A percentile compares a stretch with the other conserved stretches of the same genome.
Conservation (phyloP, 371 early-diverging fungal genomes). For the Mucor mucedo region DNA sequence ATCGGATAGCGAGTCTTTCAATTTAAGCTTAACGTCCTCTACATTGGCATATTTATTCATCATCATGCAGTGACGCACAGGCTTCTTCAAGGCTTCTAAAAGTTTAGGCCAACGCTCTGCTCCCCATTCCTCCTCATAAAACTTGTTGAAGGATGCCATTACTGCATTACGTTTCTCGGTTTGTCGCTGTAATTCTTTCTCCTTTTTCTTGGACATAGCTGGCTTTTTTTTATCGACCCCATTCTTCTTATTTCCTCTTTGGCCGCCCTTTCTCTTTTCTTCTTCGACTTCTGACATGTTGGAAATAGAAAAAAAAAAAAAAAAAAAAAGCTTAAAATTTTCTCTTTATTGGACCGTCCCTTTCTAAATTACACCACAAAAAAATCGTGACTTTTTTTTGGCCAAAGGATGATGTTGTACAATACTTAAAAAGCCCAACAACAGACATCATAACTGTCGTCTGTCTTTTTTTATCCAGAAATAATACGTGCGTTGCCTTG, state of each 20-base stretch:
- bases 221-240: conserved; percentile 32
- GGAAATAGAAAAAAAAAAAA: too few relatives aligned
- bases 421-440: too few relatives aligned
- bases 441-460: too few relatives aligned
- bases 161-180: conserved; percentile 40
- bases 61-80: conserved; percentile 55
- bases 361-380: too few relatives aligned
- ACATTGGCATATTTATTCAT: conserved; percentile 56
- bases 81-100: conserved; percentile 49
- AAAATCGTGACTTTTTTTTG: too few relatives aligned
- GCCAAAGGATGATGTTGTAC: too few relatives aligned
- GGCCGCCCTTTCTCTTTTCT: conserved; percentile 16
- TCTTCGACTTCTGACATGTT: conserved; percentile 18
- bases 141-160: conserved; percentile 42
- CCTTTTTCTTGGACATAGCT: conserved; percentile 40
- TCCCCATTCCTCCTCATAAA: conserved; percentile 55
- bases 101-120: conserved; percentile 56
- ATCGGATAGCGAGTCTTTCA: conserved; percentile 28
- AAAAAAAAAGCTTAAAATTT: too few relatives aligned
- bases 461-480: too few relatives aligned
- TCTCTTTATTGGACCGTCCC: too few relatives aligned
- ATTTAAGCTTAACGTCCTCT: conserved; percentile 27
- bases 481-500: too few relatives aligned
- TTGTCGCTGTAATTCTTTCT: conserved; percentile 40
- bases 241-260: conserved; percentile 22